A percentile compares a stretch with the other conserved stretches of the same genome.
phyloP scores from a whole-genome alignment of 2,329 filamentous ascomycete genomes.

The Chaetomium globosum region DNA sequence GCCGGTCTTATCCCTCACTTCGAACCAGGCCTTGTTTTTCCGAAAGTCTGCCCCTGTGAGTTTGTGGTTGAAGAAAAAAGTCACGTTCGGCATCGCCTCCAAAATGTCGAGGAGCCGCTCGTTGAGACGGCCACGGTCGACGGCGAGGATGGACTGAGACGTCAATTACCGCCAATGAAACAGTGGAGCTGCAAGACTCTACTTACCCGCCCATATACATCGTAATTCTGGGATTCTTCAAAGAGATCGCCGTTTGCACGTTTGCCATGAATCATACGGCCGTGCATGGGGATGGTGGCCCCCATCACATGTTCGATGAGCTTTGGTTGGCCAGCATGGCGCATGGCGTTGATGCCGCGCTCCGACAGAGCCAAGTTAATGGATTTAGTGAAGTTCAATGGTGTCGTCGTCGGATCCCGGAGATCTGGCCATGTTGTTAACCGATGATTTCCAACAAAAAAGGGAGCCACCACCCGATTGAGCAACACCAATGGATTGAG shows the following conservation, averaged over 20 bases:
- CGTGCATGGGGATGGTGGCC: slow-evolving; percentile 88
- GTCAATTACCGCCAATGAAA: slow-evolving; percentile 15
- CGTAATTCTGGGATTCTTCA: slow-evolving; percentile 84
- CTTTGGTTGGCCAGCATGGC: slow-evolving; percentile 64
- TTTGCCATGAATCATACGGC: slow-evolving; percentile 90
- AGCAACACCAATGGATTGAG: background rate
- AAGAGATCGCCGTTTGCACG: slow-evolving; percentile 66
- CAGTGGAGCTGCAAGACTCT: background rate
- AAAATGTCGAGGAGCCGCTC: slow-evolving; percentile 80
- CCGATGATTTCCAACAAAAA: background rate
- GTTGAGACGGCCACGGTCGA: slow-evolving; percentile 83
- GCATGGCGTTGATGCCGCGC: slow-evolving; percentile 86
- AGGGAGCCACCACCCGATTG: background rate
- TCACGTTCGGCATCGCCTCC: slow-evolving; percentile 83
- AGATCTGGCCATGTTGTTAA: slow-evolving; percentile 64
- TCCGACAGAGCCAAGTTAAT: slow-evolving; percentile 96
- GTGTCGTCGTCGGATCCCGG: slow-evolving; percentile 76
- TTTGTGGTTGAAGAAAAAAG: slow-evolving; percentile 90
- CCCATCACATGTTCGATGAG: slow-evolving; percentile 74
- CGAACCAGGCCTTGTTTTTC: slow-evolving; percentile 82
- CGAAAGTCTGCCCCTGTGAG: slow-evolving; percentile 86
- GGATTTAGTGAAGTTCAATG: slow-evolving; percentile 96
- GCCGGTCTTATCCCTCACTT: slow-evolving; percentile 51
- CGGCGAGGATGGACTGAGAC: slow-evolving; percentile 74
- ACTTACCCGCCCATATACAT: slow-evolving; percentile 79